A percentile compares a stretch with the other conserved stretches of the same genome.
Conservation (phyloP, 2,329 filamentous ascomycete genomes). For the Endocalyx cinctus region DNA sequence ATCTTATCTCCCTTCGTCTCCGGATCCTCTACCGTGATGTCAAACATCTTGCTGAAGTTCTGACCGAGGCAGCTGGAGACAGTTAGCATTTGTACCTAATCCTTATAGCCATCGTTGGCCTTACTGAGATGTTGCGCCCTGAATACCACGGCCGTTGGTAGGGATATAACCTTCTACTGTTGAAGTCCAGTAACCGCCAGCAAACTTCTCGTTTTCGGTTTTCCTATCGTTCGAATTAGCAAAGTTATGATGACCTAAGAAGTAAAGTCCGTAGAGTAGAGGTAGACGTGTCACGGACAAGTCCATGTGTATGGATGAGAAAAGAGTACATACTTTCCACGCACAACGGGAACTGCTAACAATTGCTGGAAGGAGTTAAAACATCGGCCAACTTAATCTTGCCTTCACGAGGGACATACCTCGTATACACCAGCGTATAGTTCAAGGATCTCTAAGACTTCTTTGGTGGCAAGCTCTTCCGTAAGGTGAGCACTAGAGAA, state of each 20-base stretch:
- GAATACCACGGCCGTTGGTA: constrained; percentile 90
- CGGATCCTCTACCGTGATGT: constrained; percentile 95
- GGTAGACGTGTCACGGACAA: no score
- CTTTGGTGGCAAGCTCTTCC: constrained; percentile 72
- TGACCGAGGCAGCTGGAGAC: constrained; percentile 61
- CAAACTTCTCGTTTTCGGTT: constrained; percentile 98
- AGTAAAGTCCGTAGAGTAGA: no score
- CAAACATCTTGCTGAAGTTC: constrained; percentile 99
- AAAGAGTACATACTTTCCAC: constrained; percentile 48
- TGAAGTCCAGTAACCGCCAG: constrained; percentile 92
- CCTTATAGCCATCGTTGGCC: no score
- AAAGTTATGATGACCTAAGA: no score
- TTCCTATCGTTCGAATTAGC: constrained; percentile 43
- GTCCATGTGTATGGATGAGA: no score
- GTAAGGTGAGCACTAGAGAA: constrained; percentile 73
- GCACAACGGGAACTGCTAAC: constrained; percentile 89
- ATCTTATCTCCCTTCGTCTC: constrained; percentile 73
- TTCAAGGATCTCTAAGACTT: constrained; percentile 90
- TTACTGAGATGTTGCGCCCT: constrained; percentile 88
- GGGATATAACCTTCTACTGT: constrained; percentile 97
- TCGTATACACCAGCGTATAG: constrained; percentile 91
- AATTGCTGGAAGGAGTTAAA: constrained; percentile 48
- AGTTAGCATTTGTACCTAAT: constrained; percentile 6
- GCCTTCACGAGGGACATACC: constrained; percentile 5
- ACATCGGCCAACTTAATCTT: not conserved